Percentiles rank a stretch among this genome's conserved stretches.
phyloP scores from a whole-genome alignment of 208 protist genomes.

The Leishmania martiniquensis region DNA sequence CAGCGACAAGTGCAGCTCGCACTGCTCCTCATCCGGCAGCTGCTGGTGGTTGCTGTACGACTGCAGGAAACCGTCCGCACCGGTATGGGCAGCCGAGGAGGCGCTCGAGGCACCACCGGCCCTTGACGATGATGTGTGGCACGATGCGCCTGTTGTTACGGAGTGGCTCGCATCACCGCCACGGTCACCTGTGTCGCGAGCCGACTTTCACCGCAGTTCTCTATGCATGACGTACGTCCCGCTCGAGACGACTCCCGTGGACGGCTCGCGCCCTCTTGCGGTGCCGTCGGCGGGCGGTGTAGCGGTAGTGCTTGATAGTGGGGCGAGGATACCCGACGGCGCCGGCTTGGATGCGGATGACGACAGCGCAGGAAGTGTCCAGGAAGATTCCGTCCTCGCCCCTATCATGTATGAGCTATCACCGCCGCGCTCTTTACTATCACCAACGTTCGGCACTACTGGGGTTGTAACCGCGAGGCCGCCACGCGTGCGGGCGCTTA shows the following conservation, averaged over 20 bases:
- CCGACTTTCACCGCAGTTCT: background rate
- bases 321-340: background rate
- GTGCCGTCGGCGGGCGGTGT: background rate
- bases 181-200: background rate
- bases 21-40: background rate
- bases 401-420: slow-evolving; percentile 16
- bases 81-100: slow-evolving; percentile 22
- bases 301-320: slow-evolving; percentile 10
- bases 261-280: background rate
- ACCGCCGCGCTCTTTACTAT: slow-evolving; percentile 9
- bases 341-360: background rate
- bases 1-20: background rate
- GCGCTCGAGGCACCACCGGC: background rate
- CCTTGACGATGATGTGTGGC: background rate
- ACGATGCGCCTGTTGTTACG: background rate
- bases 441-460: background rate
- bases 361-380: background rate
- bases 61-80: slow-evolving; percentile 15
- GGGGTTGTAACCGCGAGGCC: background rate
- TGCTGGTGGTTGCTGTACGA: slow-evolving; percentile 31
- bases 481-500: slow-evolving; percentile 9
- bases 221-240: slow-evolving; percentile 21
- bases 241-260: background rate
- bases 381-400: background rate
- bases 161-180: slow-evolving; percentile 12